phyloP scores from a whole-genome alignment of 2,329 filamentous ascomycete species.

The Fusarium lateritium region DNA sequence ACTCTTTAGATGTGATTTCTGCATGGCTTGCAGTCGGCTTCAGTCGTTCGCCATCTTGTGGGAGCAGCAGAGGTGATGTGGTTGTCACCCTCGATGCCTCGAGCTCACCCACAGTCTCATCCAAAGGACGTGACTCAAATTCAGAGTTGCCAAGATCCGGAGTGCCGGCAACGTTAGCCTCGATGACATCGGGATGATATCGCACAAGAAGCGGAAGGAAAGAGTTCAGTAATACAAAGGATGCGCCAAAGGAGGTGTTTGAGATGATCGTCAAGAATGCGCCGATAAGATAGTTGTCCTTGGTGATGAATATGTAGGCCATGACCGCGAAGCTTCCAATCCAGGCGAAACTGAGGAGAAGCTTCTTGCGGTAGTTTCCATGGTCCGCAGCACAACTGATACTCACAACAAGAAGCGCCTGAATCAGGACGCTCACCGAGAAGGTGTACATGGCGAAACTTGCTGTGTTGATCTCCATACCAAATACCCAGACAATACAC shows the following conservation, averaged over 20 bases:
- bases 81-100: constrained; percentile 57
- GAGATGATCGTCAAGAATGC: constrained; percentile 89
- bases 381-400: constrained; percentile 98
- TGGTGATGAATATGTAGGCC: constrained; percentile 85
- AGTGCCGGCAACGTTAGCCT: constrained; percentile 47
- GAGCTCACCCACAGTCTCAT: constrained; percentile 53
- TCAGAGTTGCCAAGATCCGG: constrained; percentile 52
- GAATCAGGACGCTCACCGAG: constrained; percentile 89
- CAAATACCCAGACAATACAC: constrained; percentile 87
- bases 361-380: constrained; percentile 89
- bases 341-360: constrained; percentile 88
- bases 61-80: constrained; percentile 65
- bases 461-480: constrained; percentile 91
- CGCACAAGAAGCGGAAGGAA: constrained; percentile 93
- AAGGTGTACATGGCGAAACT: constrained; percentile 99
- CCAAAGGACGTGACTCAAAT: constrained; percentile 55
- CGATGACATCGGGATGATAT: constrained; percentile 75
- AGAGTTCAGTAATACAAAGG: constrained; percentile 95
- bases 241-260: constrained; percentile 95
- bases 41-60: constrained; percentile 53
- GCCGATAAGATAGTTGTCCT: constrained; percentile 83
- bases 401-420: constrained; percentile 92
- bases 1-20: constrained; percentile 73
- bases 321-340: constrained; percentile 87
- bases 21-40: constrained; percentile 60